Percentiles rank a stretch among this genome's conserved stretches.
Evolutionary conservation across 2,329 filamentous ascomycete genomes (phyloP).

Genomic region (Falciphora oryzae): DNA sequence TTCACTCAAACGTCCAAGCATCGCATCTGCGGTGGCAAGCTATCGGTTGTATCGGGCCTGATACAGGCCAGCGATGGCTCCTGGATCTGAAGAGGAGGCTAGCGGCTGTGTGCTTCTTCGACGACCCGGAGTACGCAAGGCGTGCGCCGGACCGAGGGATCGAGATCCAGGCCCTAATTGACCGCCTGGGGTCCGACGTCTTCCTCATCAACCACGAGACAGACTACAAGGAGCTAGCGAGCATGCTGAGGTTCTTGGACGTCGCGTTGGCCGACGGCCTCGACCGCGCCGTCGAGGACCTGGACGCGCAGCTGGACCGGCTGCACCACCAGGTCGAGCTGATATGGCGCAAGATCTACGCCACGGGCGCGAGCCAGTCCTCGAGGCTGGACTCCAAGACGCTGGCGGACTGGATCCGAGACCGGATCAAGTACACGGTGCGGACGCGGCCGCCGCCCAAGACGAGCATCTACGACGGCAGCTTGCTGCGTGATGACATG

Average conservation of each 20-base stretch:
- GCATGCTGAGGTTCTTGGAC: conserved; percentile 64
- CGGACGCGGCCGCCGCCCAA: conserved; percentile 56
- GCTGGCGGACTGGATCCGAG: conserved; percentile 65
- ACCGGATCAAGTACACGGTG: conserved; percentile 65
- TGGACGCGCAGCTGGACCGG: conserved; percentile 66
- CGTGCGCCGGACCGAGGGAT: conserved; percentile 36
- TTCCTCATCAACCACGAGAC: conserved; percentile 51
- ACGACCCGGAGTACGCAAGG: conserved; percentile 36
- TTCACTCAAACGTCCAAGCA: conserved; percentile 42
- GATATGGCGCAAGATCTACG: conserved; percentile 59
- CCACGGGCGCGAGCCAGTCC: conserved; percentile 67
- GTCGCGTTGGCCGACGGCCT: conserved; percentile 63
- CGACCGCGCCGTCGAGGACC: conserved; percentile 29
- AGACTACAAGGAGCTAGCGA: conserved; percentile 63
- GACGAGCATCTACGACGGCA: conserved; percentile 36
- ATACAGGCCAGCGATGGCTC: conserved; percentile 30
- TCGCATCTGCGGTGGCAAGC: conserved; percentile 50
- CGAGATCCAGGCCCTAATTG: conserved; percentile 36
- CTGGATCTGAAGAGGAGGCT: conserved; percentile 61
- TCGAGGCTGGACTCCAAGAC: conserved; percentile 72
- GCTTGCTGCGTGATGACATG: not conserved
- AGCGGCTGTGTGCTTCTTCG: conserved; percentile 58
- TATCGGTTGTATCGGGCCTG: conserved; percentile 53
- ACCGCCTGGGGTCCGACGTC: conserved; percentile 39
- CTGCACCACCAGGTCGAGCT: conserved; percentile 55